Evolutionary conservation across 495 filamentous ascomycete species (phyloP).

Genomic region (Neurospora sp.): DNA sequence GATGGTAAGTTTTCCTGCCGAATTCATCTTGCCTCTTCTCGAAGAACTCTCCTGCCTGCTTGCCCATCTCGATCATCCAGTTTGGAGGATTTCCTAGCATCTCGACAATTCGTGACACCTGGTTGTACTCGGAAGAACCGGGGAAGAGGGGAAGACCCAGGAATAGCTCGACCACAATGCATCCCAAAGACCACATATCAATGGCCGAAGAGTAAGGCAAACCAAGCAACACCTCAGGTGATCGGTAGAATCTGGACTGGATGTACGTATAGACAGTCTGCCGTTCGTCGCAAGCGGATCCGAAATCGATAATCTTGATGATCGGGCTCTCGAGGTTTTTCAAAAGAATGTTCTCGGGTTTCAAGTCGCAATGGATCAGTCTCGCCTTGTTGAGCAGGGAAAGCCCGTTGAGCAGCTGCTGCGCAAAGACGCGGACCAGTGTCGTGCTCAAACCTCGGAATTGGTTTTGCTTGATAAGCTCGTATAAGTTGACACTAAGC

Average conservation of each 20-base stretch:
- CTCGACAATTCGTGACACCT: constrained; percentile 93
- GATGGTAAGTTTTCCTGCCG: constrained; percentile 75
- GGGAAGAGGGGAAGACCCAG: constrained; percentile 92
- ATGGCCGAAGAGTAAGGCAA: constrained; percentile 97
- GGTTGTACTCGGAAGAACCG: constrained; percentile 98
- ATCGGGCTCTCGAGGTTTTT: constrained; percentile 99
- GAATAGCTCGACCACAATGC: constrained; percentile 98
- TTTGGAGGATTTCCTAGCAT: constrained; percentile 95
- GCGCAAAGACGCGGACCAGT: constrained; percentile 93
- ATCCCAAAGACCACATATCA: constrained; percentile 99
- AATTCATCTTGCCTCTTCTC: constrained; percentile 88
- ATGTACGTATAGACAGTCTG: constrained; percentile 99
- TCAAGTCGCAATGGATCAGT: constrained; percentile 96
- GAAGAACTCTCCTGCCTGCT: constrained; percentile 95
- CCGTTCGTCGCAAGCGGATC: constrained; percentile 94
- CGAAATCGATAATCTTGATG: constrained; percentile 99
- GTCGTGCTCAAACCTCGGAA: constrained; percentile 97
- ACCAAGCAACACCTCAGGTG: constrained; percentile 89
- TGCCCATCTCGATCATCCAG: constrained; percentile 99
- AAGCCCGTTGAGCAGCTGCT: constrained; percentile 88
- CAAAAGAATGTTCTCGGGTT: constrained; percentile 95
- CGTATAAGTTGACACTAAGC: constrained; percentile 95
- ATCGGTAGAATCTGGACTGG: constrained; percentile 96
- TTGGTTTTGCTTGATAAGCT: constrained; percentile 99
- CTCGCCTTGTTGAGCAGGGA: constrained; percentile 92